A percentile compares a stretch with the other conserved stretches of the same genome.
phyloP scores from a whole-genome alignment of 371 early-diverging fungal genomes.

The Chytridiales sp. region DNA sequence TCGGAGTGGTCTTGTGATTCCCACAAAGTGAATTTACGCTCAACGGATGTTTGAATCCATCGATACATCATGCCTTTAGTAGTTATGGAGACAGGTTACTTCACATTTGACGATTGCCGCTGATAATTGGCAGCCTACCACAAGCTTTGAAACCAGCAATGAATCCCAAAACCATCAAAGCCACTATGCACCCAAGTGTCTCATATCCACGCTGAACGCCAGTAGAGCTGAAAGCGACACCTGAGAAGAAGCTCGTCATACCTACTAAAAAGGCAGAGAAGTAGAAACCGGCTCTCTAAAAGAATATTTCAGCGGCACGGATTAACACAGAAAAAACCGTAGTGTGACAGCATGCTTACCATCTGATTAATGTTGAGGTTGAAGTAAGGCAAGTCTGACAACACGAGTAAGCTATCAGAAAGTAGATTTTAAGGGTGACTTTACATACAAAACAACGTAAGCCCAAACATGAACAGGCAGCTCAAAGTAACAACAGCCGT shows the following conservation, averaged over 20 bases:
- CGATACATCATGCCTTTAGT: background rate
- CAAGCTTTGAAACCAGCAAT: too few species aligned
- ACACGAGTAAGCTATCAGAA: background rate
- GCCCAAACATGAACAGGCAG: background rate
- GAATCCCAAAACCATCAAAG: background rate
- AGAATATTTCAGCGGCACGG: too few species aligned
- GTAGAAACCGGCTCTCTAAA: slow-evolving; percentile 1
- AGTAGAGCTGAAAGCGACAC: background rate
- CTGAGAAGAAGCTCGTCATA: background rate
- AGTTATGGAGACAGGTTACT: background rate
- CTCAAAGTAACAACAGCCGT: background rate
- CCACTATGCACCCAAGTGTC: background rate
- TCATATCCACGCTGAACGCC: background rate
- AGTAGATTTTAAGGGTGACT: background rate
- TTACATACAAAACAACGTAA: background rate
- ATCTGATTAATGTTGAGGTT: background rate
- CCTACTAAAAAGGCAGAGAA: too few species aligned
- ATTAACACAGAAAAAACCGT: too few species aligned
- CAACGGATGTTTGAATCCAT: background rate
- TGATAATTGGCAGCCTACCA: too few species aligned
- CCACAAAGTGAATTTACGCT: background rate
- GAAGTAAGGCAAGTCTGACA: slow-evolving; percentile 3
- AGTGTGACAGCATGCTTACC: too few species aligned
- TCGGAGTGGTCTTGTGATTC: background rate
- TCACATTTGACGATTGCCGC: background rate